phyloP scores from a whole-genome alignment of 345 rosid species.

The Salix brachista region DNA sequence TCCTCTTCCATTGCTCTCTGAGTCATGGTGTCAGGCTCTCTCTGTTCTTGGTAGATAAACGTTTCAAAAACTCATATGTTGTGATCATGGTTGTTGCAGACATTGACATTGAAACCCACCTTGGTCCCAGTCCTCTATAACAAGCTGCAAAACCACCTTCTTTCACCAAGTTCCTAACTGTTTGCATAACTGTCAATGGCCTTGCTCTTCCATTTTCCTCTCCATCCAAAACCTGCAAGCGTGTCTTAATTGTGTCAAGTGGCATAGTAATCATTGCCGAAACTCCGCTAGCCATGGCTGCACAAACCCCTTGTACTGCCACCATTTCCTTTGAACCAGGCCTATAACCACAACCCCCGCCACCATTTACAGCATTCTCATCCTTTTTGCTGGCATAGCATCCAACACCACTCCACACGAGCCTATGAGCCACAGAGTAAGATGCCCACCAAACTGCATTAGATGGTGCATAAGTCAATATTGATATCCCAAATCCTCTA shows the following conservation, averaged over 20 bases:
- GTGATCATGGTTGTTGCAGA: constrained; percentile 90
- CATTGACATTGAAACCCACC: constrained; percentile 91
- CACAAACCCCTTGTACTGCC: constrained; percentile 66
- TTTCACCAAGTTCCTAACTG: constrained; percentile 50
- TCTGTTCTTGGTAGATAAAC: constrained; percentile 61
- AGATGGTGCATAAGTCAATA: constrained; percentile 90
- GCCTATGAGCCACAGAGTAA: constrained; percentile 69
- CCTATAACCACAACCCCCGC: constrained; percentile 17
- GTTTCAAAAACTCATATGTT: constrained; percentile 78
- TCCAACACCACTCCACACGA: constrained; percentile 55
- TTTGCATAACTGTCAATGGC: constrained; percentile 56
- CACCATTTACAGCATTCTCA: constrained; percentile 12
- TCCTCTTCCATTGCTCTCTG: neutral
- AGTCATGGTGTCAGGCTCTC: constrained; percentile 15
- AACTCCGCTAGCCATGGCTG: constrained; percentile 77
- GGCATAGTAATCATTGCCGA: constrained; percentile 84
- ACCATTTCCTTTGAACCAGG: constrained; percentile 41
- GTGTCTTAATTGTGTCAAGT: constrained; percentile 75
- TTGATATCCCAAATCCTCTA: constrained; percentile 91
- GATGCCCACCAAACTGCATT: constrained; percentile 98
- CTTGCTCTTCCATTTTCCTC: constrained; percentile 61
- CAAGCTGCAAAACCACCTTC: constrained; percentile 83
- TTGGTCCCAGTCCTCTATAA: constrained; percentile 84
- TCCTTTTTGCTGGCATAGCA: constrained; percentile 25
- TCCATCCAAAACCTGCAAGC: constrained; percentile 73